These are phyloP conservation scores for Podospora anserina DNA, from an alignment of 495 filamentous ascomycete species.

Conservation along the genomic window DNA sequence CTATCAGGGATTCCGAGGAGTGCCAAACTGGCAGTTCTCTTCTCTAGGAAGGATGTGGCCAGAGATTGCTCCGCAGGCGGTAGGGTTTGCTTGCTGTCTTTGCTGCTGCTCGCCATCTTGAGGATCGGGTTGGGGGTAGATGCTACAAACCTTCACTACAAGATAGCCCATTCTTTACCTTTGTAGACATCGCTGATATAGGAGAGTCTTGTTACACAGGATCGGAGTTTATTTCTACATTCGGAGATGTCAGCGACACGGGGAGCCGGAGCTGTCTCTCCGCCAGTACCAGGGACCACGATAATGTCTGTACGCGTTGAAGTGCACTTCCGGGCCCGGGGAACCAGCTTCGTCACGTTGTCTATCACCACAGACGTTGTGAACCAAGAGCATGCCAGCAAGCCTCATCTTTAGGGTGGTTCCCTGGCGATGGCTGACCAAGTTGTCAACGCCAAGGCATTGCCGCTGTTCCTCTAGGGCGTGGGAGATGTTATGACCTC, in stretches of 20 bases:
- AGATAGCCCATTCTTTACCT: no score
- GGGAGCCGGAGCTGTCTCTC: not conserved
- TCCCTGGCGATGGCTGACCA: not conserved
- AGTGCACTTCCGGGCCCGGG: no score
- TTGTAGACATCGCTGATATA: not conserved
- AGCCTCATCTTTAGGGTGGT: not conserved
- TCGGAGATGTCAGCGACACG: not conserved
- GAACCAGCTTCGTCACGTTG: not conserved
- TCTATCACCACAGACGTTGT: not conserved
- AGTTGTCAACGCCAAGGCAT: not conserved
- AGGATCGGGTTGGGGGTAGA: not conserved
- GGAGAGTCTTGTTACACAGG: not conserved
- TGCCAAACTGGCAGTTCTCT: not conserved
- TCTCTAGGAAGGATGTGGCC: not conserved
- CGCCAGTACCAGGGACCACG: not conserved
- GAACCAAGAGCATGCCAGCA: not conserved
- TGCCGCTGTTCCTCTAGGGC: not conserved
- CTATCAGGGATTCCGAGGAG: not conserved
- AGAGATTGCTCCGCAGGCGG: not conserved
- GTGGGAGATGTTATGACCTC: not conserved
- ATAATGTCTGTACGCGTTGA: not conserved
- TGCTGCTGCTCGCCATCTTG: not conserved
- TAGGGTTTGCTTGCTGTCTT: not conserved
- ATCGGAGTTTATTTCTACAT: not conserved
- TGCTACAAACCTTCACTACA: no score